Conservation (phyloP, 2,329 filamentous ascomycete genomes). For the Sclerotinia spermophila region DNA sequence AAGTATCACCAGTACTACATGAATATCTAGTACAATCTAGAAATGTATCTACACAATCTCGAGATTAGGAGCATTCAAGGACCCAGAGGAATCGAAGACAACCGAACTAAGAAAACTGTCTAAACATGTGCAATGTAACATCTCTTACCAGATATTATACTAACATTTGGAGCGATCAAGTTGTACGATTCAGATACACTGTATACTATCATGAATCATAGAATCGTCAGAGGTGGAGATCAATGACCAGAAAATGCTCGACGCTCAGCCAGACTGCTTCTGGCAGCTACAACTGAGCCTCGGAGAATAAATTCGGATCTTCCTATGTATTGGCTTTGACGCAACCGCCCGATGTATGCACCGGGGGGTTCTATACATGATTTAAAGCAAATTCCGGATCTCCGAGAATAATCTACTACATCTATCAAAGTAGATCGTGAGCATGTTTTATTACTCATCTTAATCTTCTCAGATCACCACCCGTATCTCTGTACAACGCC, state of each 20-base stretch:
- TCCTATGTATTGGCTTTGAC: background rate
- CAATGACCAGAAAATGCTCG: background rate
- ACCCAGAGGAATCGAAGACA: background rate
- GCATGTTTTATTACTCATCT: background rate
- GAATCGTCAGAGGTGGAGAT: background rate
- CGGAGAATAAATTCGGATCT: background rate
- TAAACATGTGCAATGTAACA: background rate
- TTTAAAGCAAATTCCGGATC: background rate
- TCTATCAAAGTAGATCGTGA: background rate
- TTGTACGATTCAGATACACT: background rate
- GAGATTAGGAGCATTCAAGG: background rate
- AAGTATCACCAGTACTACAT: conserved; percentile 6
- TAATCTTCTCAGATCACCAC: background rate
- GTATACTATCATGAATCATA: background rate
- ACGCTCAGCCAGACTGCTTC: background rate
- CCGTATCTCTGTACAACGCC: conserved; percentile 6
- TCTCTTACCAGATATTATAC: background rate
- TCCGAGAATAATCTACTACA: conserved; percentile 1
- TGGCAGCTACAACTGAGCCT: background rate
- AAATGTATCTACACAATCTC: background rate
- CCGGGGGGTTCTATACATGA: no score
- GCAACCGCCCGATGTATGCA: background rate
- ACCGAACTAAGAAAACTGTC: background rate
- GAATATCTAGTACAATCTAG: background rate
- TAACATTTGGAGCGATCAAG: background rate